Base-by-base conservation (phyloP, 2,329 filamentous ascomycete species). In the Lecanicillium sp. region DNA sequence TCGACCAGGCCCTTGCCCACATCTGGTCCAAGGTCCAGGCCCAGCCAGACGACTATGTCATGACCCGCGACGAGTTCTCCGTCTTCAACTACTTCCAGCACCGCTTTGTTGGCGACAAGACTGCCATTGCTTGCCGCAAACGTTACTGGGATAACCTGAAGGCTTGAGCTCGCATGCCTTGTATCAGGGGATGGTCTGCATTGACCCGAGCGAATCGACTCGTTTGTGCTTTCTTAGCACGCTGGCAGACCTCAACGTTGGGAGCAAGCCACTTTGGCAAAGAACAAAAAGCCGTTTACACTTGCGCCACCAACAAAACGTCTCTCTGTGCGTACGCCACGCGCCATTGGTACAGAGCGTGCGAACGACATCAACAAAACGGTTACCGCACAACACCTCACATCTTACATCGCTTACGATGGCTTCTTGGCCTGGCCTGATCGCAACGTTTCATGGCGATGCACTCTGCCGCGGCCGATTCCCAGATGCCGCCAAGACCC, bases 71-170 rank as follows among this genome's bases (percentile, higher is more conserved):
- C 59, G 87, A 94, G 62, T 94, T 92, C 53, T 78, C 84, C 39
- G 72, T 94, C 44, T 88, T 94, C 75, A 94, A 92, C 66, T 90
- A 82, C 60, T 90, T 84, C 59, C 81, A 84, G 45, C 62, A 73
- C 45, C 74, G 81, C 9, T 87, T 83, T 54, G 58, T 65, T 20
- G 74, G 75, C 43, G 58, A 72, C 46, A 54, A 63, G 46, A 50
- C 64, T n/a, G 69, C 69, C 29, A 53, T 62, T n/a, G 59, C 56
- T 28, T 74, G 74, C 14, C 62, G 64, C 44, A 66, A 57, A 48
- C 60, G 71, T 42, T 78, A 69, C 55, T 79, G 74, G 74, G 65
- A 73, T 50, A 62, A 67, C 46, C 49, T 55, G 14, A 53, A 54
- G 36, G 64, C 58, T 34, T 66, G 53, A 55, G 22, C 15, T 17